Percentiles rank a stretch among this genome's conserved stretches.
Conservation (phyloP, 2,329 filamentous ascomycete species). For the Aulographum hederae region DNA sequence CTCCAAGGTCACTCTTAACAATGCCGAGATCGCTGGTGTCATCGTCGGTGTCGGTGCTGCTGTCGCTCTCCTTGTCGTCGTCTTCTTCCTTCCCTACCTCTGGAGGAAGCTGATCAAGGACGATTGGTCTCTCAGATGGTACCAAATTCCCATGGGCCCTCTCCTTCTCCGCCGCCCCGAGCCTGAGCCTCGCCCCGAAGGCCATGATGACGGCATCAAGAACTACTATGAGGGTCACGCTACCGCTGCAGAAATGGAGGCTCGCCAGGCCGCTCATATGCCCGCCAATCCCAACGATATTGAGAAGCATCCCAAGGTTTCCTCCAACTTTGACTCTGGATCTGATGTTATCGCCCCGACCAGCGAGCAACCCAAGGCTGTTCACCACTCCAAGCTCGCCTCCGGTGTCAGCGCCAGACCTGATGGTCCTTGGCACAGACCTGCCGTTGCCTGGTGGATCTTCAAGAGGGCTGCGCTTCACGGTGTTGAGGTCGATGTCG, state of each 20-base stretch:
- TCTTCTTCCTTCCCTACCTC: conserved; percentile 20
- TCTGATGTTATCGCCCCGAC: conserved; percentile 2
- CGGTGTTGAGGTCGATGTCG: conserved; percentile 31
- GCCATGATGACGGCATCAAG: conserved; percentile 21
- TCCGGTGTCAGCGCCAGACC: conserved; percentile 3
- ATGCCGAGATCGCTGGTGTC: not conserved
- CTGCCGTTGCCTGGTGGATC: conserved; percentile 25
- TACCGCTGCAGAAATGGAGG: conserved; percentile 32
- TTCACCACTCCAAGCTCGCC: not conserved
- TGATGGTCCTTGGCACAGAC: conserved; percentile 24
- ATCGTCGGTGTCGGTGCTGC: conserved; percentile 1
- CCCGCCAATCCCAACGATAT: conserved; percentile 9
- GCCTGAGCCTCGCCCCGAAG: conserved; percentile 21
- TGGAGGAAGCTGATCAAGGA: conserved; percentile 11
- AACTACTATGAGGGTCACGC: conserved; percentile 39
- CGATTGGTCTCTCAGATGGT: conserved; percentile 14
- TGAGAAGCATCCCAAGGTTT: conserved; percentile 10
- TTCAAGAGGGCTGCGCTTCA: conserved; percentile 28
- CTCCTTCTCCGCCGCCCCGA: conserved; percentile 22
- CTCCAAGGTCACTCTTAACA: conserved; percentile 26
- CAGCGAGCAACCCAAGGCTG: conserved; percentile 1
- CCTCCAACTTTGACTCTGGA: conserved; percentile 4
- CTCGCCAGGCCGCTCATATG: conserved; percentile 10
- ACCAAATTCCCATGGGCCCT: conserved; percentile 15
- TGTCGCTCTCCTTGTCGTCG: not conserved